Evolutionary conservation across 805 yeast species (phyloP), one percentile per base, ranked within the genome.

Genomic region (Wickerhamiella azyma): DNA sequence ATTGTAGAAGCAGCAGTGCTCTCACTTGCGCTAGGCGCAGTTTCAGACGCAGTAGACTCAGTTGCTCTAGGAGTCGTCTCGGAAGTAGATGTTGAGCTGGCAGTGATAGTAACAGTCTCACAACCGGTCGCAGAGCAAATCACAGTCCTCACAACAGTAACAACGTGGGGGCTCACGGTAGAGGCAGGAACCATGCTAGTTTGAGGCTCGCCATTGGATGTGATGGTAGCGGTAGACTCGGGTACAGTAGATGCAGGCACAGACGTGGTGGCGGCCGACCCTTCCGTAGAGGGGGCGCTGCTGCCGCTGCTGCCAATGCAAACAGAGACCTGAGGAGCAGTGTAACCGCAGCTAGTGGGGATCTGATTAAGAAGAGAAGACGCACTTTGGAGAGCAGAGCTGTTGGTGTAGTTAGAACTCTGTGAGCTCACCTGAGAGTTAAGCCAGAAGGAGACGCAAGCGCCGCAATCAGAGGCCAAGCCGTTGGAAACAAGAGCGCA

Each of bases 61-160:
- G 26, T 3, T 2, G 5, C 11, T 13, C 8, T 6, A 9, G 39
- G 6, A 19, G 21, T 19, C 4, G 14, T 5, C n/a, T n/a, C n/a
- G n/a, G n/a, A n/a, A n/a, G n/a, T n/a, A n/a, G n/a, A n/a, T n/a
- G n/a, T n/a, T 6, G 38, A 9, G 3, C 36, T 33, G 9, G 38
- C 9, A 2, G 41, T 8, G 19, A 19, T 36, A 13, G 24, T 30
- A n/a, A 41, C 19, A 13, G 43, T 41, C 10, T 26, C 33, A 32
- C 43, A 41, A 5, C 38, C 37, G 19, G 26, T 18, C 35, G 35
- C 35, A 14, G 41, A 21, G 32, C 38, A 36, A 14, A 38, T n/a
- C 7, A 44, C 26, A 19, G 47, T 44, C 11, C 19, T 29, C 9
- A 37, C 37, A 19, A 44, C 19, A 5, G 47, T 44, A 16, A 44